Conservation (phyloP, 192 early-diverging fungal species). For the Piromyces finnis region DNA sequence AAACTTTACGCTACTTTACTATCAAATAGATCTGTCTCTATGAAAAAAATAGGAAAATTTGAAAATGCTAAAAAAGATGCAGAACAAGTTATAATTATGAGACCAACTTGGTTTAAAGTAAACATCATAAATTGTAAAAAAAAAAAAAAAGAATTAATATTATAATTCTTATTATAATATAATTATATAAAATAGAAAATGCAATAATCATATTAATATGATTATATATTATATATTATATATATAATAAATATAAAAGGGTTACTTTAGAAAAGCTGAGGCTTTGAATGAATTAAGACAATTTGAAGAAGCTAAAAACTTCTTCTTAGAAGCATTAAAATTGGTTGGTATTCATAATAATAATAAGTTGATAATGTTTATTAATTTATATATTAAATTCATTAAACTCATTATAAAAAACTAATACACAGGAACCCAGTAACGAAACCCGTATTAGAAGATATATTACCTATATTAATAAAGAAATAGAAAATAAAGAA, state of each 20-base stretch:
- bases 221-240: too few species aligned
- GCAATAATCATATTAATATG: too few species aligned
- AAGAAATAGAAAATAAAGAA: conserved; percentile 1
- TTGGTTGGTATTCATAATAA: conserved; percentile 25
- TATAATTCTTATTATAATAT: too few species aligned
- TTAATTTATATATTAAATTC: conserved; percentile 5
- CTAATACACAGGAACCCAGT: background rate
- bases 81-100: background rate
- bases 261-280: conserved; percentile 42
- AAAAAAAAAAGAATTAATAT: conserved; percentile 8
- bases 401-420: conserved; percentile 4
- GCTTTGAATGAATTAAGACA: conserved; percentile 24
- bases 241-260: too few species aligned
- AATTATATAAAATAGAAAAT: too few species aligned
- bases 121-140: conserved; percentile 2
- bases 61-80: background rate
- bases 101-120: background rate
- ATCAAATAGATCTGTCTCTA: background rate
- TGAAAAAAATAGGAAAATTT: background rate
- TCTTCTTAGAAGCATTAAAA: conserved; percentile 16
- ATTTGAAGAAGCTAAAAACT: conserved; percentile 22
- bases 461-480: conserved; percentile 6
- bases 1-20: background rate
- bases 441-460: conserved; percentile 6
- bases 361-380: conserved; percentile 13